A percentile compares a stretch with the other conserved stretches of the same genome.
Evolutionary conservation across 2,329 filamentous ascomycete species (phyloP).

Genomic region (Sporothrix phasma): DNA sequence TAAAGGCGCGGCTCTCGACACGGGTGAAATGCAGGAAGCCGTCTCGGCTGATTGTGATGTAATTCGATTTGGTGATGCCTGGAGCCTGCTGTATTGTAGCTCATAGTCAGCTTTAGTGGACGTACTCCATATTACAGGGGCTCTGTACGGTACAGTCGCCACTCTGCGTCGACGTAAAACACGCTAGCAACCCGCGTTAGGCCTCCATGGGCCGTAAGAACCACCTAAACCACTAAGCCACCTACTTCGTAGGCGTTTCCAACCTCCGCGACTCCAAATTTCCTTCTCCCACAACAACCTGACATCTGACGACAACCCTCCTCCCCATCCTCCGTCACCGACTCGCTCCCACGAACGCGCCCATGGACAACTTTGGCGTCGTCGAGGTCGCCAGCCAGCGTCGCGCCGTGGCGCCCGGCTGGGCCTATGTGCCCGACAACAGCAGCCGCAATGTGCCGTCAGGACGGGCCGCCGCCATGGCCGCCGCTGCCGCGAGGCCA

Average conservation of each 20-base stretch:
- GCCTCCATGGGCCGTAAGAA: background rate
- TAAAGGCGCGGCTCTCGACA: too few species aligned
- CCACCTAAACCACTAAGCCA: background rate
- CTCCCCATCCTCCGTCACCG: background rate
- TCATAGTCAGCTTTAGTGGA: background rate
- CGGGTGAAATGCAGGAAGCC: too few species aligned
- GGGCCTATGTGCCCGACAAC: slow-evolving; percentile 79
- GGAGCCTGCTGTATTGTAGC: background rate
- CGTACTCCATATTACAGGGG: too few species aligned
- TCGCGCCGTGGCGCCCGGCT: slow-evolving; percentile 67
- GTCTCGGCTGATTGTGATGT: too few species aligned
- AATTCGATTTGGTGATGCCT: too few species aligned
- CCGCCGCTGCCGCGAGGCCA: slow-evolving; percentile 38
- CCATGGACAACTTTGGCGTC: slow-evolving; percentile 63
- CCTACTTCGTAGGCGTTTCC: background rate
- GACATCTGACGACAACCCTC: background rate
- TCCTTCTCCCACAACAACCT: background rate
- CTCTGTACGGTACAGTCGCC: background rate
- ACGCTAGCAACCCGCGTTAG: background rate
- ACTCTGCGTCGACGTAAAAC: too few species aligned
- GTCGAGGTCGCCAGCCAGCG: slow-evolving; percentile 68
- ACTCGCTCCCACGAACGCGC: background rate
- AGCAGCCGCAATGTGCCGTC: slow-evolving; percentile 20
- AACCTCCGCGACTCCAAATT: background rate
- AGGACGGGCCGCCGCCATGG: slow-evolving; percentile 38